A percentile compares a stretch with the other conserved stretches of the same genome.
phyloP scores from a whole-genome alignment of 2,329 filamentous ascomycete species.

The Trichoderma breve region DNA sequence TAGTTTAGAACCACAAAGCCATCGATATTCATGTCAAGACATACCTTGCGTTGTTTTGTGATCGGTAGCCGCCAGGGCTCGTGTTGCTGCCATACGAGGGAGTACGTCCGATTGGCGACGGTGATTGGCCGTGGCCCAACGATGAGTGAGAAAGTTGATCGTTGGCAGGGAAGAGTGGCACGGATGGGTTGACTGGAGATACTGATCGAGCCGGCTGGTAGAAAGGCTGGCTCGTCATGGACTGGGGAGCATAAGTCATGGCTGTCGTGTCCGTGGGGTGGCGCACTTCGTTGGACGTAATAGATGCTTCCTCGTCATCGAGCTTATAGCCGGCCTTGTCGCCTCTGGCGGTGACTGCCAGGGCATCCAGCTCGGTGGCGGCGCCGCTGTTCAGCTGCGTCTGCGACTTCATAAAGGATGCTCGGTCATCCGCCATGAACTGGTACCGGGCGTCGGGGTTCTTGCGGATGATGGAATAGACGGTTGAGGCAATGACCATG shows the following conservation, averaged over 20 bases:
- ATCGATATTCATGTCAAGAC: background rate
- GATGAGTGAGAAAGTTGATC: slow-evolving; percentile 2
- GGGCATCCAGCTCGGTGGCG: slow-evolving; percentile 83
- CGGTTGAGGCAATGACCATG: slow-evolving; percentile 65
- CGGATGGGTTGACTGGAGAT: slow-evolving; percentile 14
- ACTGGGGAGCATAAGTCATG: slow-evolving; percentile 14
- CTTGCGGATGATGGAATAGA: slow-evolving; percentile 77
- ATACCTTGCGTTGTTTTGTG: slow-evolving; percentile 43
- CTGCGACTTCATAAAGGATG: slow-evolving; percentile 96
- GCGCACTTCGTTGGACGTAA: slow-evolving; percentile 35
- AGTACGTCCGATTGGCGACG: slow-evolving; percentile 20
- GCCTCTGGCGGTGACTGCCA: slow-evolving; percentile 84
- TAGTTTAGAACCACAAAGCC: background rate
- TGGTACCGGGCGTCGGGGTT: slow-evolving; percentile 94
- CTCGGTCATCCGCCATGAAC: slow-evolving; percentile 93
- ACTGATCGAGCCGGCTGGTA: slow-evolving; percentile 2
- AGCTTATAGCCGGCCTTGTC: slow-evolving; percentile 60
- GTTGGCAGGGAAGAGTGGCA: slow-evolving; percentile 16
- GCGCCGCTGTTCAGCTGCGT: slow-evolving; percentile 61
- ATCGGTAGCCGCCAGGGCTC: slow-evolving; percentile 33
- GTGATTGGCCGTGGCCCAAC: slow-evolving; percentile 26
- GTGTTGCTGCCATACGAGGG: slow-evolving; percentile 20
- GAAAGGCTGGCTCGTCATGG: slow-evolving; percentile 1
- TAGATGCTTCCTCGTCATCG: slow-evolving; percentile 43
- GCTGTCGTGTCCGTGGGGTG: background rate